phyloP scores from a whole-genome alignment of 306 rosid genomes.

The Sphenostylis stenocarpa region DNA sequence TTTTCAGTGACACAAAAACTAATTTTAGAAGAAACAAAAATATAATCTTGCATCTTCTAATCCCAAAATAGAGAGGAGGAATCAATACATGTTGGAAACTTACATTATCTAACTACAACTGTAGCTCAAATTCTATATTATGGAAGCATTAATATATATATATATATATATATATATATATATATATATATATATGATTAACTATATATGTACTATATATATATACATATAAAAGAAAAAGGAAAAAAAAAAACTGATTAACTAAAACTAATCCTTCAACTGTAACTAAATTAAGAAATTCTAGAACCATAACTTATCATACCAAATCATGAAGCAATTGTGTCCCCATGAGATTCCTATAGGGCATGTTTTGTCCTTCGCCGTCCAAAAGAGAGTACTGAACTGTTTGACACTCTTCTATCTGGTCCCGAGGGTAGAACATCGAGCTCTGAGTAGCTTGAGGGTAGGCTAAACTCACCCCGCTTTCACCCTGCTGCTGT shows the following conservation, averaged over 20 bases:
- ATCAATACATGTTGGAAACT: slow-evolving; percentile 12
- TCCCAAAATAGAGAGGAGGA: slow-evolving; percentile 35
- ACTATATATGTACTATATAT: not conserved
- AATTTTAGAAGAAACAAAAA: not conserved
- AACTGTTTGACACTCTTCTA: slow-evolving; percentile 64
- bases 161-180: too few relatives aligned
- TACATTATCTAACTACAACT: slow-evolving; percentile 28
- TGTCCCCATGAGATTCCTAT: slow-evolving; percentile 81
- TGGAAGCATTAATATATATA: slow-evolving; percentile 24
- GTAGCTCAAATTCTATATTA: slow-evolving; percentile 31
- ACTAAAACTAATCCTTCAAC: slow-evolving; percentile 5
- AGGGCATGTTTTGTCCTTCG: slow-evolving; percentile 67
- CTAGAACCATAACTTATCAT: too few relatives aligned
- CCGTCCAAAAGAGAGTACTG: slow-evolving; percentile 79
- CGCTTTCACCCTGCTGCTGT: slow-evolving; percentile 60
- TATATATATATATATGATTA: not conserved
- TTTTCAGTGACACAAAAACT: not conserved
- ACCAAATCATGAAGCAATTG: slow-evolving; percentile 82
- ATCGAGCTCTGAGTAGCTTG: slow-evolving; percentile 43
- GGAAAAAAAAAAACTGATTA: not conserved
- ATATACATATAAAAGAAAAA: not conserved
- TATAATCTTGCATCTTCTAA: slow-evolving; percentile 13
- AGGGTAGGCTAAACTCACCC: slow-evolving; percentile 64
- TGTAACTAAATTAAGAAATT: not conserved
- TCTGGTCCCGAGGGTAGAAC: slow-evolving; percentile 62